These are phyloP conservation scores for Cyclostephanos tholiformis DNA, from an alignment of 108 stramenopile species.

Conservation along the genomic window DNA sequence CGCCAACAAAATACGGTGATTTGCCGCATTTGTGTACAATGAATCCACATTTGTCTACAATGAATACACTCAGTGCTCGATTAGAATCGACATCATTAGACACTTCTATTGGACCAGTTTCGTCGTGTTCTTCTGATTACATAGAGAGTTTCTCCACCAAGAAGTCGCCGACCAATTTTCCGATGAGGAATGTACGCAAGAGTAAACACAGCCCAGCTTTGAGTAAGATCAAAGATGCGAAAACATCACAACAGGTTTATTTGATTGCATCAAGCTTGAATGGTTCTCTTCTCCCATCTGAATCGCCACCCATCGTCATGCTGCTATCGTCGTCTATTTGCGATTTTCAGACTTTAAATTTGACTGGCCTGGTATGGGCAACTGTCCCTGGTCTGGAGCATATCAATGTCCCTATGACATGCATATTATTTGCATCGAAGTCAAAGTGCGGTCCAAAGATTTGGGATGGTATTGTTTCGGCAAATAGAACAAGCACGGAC, in stretches of 20 bases:
- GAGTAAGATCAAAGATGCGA: neutral
- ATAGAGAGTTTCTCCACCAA: neutral
- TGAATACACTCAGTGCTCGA: constrained; percentile 38
- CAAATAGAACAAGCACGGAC: constrained; percentile 8
- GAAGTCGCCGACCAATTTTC: constrained; percentile 1
- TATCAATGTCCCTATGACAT: constrained; percentile 26
- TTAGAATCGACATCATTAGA: constrained; percentile 11
- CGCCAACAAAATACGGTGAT: neutral
- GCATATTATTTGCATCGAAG: constrained; percentile 35
- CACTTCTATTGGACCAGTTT: neutral
- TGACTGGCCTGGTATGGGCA: constrained; percentile 17
- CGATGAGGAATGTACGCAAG: constrained; percentile 30
- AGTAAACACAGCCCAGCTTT: constrained; percentile 26
- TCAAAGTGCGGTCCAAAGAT: constrained; percentile 17
- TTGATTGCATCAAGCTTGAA: constrained; percentile 44
- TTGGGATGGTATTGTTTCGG: constrained; percentile 23
- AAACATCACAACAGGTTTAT: constrained; percentile 11
- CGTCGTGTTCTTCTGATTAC: neutral
- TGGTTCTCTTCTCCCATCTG: constrained; percentile 21
- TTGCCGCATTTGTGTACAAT: constrained; percentile 24
- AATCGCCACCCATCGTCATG: constrained; percentile 38
- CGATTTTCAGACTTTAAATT: neutral
- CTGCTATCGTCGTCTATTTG: constrained; percentile 6
- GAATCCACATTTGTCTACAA: constrained; percentile 19
- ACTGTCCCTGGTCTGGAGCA: constrained; percentile 29